These are phyloP conservation scores for Colletotrichum tamarilloi DNA, from an alignment of 2,329 filamentous ascomycete genomes.

Conservation along the genomic window DNA sequence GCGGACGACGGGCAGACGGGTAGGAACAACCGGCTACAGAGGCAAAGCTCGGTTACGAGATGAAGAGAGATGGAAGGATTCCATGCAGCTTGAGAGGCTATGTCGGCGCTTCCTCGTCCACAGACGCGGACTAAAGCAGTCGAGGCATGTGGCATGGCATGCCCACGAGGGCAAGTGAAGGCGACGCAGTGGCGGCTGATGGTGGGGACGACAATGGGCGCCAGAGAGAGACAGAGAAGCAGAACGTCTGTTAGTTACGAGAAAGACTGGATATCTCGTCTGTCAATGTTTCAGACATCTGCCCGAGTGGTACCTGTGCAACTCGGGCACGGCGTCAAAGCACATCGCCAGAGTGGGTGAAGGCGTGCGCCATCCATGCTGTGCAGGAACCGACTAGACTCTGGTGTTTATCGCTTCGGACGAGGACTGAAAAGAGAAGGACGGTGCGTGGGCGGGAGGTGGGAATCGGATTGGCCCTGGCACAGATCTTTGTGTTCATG, in stretches of 20 bases:
- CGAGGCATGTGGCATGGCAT: conserved; percentile 24
- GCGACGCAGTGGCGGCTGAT: not conserved
- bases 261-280: conserved; percentile 32
- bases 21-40: conserved; percentile 7
- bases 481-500: conserved; percentile 28
- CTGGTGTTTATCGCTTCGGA: conserved; percentile 30
- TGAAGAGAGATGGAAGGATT: conserved; percentile 34
- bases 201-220: not conserved
- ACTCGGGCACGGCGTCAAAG: conserved; percentile 27
- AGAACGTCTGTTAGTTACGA: conserved; percentile 20
- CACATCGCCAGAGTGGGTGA: conserved; percentile 14
- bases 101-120: conserved; percentile 34
- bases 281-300: conserved; percentile 37
- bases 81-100: conserved; percentile 33
- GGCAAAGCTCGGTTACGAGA: conserved; percentile 30
- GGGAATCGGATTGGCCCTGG: conserved; percentile 10
- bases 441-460: conserved; percentile 14
- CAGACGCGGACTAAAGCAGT: conserved; percentile 25
- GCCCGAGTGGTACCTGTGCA: conserved; percentile 28
- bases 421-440: conserved; percentile 27
- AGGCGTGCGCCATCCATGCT: conserved; percentile 17
- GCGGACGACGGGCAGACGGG: conserved; percentile 5
- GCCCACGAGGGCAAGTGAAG: conserved; percentile 27
- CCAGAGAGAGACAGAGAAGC: not conserved
- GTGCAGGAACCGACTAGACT: conserved; percentile 24